These are phyloP conservation scores for Oryza punctata DNA, from an alignment of 176 grass and related monocot species.

Conservation along the genomic window DNA sequence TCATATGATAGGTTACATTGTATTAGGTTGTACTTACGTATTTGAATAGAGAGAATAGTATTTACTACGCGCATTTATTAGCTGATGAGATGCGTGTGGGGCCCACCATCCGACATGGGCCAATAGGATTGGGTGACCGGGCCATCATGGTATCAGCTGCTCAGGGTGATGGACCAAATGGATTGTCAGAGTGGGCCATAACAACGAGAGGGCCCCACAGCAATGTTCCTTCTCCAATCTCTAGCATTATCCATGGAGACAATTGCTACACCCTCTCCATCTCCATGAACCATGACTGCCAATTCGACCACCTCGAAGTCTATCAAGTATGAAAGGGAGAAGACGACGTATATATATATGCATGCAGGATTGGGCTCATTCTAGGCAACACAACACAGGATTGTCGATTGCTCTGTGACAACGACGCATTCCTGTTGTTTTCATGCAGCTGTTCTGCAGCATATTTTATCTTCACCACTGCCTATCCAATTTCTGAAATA, in stretches of 20 bases:
- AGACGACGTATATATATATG: neutral
- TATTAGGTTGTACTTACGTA: too few species aligned
- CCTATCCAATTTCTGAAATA: neutral
- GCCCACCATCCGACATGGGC: neutral
- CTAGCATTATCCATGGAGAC: neutral
- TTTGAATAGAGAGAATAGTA: neutral
- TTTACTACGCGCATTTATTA: neutral
- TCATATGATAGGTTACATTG: too few species aligned
- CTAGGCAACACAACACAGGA: too few species aligned
- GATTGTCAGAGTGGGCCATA: neutral
- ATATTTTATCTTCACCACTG: neutral
- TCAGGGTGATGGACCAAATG: constrained; percentile 3
- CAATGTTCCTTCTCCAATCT: neutral
- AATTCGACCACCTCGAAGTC: neutral
- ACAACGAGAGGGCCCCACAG: neutral
- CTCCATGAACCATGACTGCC: neutral
- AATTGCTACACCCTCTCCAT: neutral
- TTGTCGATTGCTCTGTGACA: neutral
- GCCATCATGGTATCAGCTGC: neutral
- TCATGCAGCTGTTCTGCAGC: neutral
- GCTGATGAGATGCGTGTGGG: neutral
- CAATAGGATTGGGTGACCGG: constrained; percentile 9
- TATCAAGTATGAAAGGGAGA: neutral
- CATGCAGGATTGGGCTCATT: neutral
- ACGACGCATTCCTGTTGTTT: neutral